phyloP scores from a whole-genome alignment of 805 yeast species.

The Kodamaea laetipori region DNA sequence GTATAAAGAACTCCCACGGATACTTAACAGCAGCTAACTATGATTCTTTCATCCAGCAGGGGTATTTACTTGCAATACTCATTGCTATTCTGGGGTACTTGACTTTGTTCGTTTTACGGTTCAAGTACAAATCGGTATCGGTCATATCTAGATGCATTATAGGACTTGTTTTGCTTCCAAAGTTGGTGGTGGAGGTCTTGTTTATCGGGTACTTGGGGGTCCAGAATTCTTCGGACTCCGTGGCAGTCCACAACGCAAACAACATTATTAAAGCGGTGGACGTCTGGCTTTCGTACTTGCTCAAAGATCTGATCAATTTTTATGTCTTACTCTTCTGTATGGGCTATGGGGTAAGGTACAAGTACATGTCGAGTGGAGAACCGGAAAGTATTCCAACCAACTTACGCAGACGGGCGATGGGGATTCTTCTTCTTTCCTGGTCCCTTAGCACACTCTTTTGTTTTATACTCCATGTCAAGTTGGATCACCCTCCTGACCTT shows the following conservation, averaged over 20 bases:
- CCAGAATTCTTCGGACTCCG: background rate
- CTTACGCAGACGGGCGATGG: background rate
- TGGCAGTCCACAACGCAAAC: background rate
- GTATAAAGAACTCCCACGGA: constrained; percentile 27
- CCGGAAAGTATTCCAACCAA: constrained; percentile 7
- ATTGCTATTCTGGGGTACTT: constrained; percentile 22
- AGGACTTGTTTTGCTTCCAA: constrained; percentile 28
- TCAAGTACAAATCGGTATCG: constrained; percentile 29
- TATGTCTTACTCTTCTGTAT: constrained; percentile 31
- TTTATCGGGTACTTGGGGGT: background rate
- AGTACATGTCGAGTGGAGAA: constrained; percentile 13
- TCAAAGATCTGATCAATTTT: constrained; percentile 18
- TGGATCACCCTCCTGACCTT: background rate
- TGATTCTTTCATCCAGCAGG: constrained; percentile 18
- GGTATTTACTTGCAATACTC: constrained; percentile 19
- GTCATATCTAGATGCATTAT: constrained; percentile 31
- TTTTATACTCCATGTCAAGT: background rate
- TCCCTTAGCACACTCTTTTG: background rate
- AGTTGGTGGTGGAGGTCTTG: background rate
- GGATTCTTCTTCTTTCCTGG: background rate
- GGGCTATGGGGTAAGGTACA: constrained; percentile 39
- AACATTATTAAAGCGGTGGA: background rate
- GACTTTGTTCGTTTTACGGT: constrained; percentile 26
- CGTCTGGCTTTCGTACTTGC: constrained; percentile 10
- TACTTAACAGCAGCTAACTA: constrained; percentile 23